Evolutionary conservation across 1,284 basidiomycete species (phyloP).

Genomic region (Trametes polyzona): DNA sequence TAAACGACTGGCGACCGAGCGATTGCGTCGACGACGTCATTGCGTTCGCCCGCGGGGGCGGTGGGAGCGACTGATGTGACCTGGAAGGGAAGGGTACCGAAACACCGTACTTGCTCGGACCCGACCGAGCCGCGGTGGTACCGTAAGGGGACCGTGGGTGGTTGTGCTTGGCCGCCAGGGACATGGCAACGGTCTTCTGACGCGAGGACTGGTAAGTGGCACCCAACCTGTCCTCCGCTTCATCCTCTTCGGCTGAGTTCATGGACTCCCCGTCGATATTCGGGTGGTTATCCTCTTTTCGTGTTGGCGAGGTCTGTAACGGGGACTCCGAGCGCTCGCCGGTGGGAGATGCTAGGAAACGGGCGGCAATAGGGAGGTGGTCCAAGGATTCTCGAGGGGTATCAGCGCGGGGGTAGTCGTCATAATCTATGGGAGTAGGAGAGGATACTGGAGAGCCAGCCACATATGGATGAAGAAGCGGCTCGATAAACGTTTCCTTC

Average conservation of each 20-base stretch:
- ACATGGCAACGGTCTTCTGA: constrained; percentile 37
- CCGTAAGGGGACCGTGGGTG: constrained; percentile 82
- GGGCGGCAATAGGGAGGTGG: constrained; percentile 87
- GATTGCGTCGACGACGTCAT: constrained; percentile 68
- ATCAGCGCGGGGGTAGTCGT: constrained; percentile 58
- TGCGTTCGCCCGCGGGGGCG: constrained; percentile 58
- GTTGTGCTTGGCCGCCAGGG: constrained; percentile 56
- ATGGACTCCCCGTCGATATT: constrained; percentile 74
- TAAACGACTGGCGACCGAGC: constrained; percentile 63
- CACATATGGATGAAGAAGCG: constrained; percentile 84
- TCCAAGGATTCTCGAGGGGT: constrained; percentile 73
- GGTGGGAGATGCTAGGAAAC: constrained; percentile 78
- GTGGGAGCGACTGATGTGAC: constrained; percentile 81
- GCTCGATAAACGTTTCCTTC: constrained; percentile 91
- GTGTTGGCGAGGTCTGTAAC: constrained; percentile 34
- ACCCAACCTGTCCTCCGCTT: constrained; percentile 56
- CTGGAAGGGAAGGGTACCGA: constrained; percentile 75
- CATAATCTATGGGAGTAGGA: constrained; percentile 57
- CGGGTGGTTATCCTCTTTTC: constrained; percentile 50
- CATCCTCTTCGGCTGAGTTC: constrained; percentile 74
- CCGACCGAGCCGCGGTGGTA: constrained; percentile 44
- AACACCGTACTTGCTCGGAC: constrained; percentile 43
- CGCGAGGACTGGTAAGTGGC: constrained; percentile 47
- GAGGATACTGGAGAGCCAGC: constrained; percentile 50
- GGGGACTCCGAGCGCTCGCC: constrained; percentile 56